Evolutionary conservation across 2,329 filamentous ascomycete species (phyloP).

Genomic region (Colletotrichum sublineola): DNA sequence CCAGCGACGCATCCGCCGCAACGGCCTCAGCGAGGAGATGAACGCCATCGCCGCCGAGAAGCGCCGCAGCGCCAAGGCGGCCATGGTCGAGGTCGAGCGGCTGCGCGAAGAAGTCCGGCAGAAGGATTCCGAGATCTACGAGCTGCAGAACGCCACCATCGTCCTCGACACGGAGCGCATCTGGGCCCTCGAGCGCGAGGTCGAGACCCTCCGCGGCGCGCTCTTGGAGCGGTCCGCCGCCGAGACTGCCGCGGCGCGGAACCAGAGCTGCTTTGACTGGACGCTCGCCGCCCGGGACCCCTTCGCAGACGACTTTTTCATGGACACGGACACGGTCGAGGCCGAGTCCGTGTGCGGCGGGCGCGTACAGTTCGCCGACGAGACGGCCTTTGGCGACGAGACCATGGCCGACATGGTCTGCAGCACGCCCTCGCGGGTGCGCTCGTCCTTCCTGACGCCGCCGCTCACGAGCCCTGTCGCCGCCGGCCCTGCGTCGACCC

Average conservation of each 20-base stretch:
- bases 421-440: constrained; percentile 63
- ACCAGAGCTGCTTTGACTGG: constrained; percentile 61
- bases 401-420: constrained; percentile 65
- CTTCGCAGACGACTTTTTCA: constrained; percentile 58
- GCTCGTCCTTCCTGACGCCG: constrained; percentile 67
- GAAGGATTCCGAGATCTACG: constrained; percentile 66
- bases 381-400: constrained; percentile 61
- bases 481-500: constrained; percentile 53
- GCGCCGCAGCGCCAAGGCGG: constrained; percentile 54
- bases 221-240: constrained; percentile 47
- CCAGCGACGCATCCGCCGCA: constrained; percentile 68
- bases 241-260: neutral
- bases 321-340: constrained; percentile 55
- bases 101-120: constrained; percentile 63
- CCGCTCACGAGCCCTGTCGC: constrained; percentile 65
- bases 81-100: constrained; percentile 61
- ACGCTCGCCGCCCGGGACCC: constrained; percentile 63
- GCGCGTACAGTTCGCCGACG: constrained; percentile 60
- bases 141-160: constrained; percentile 64
- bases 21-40: constrained; percentile 70
- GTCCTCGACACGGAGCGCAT: constrained; percentile 62
- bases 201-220: constrained; percentile 53
- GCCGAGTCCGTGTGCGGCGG: constrained; percentile 62
- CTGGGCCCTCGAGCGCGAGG: constrained; percentile 57
- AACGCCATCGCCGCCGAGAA: constrained; percentile 65